Base-by-base conservation (phyloP, 2,329 filamentous ascomycete species). In the Hypocrella siamensis region DNA sequence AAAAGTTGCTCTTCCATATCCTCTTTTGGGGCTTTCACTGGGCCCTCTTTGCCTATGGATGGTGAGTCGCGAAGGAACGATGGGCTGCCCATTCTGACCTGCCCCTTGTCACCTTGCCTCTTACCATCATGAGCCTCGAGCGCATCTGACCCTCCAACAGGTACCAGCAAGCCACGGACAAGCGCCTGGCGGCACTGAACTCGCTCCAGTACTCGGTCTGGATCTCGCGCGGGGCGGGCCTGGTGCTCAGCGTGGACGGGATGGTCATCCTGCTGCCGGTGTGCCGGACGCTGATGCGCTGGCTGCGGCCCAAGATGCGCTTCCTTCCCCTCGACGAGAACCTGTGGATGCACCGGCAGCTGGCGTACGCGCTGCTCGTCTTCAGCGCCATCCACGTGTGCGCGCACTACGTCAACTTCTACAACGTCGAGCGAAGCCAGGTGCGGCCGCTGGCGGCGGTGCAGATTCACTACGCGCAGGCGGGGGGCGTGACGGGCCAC, bases 321-420 rank as follows among this genome's bases (percentile, higher is more conserved):
- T 93, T 80, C 62, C 52, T 96, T 10, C 90, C 90, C 5, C 67
- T 98, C n/a, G 90, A 98, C 48, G 90, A 98, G 60, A 92, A 85
- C 37, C 70, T 86, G 42, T 98, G 85, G 85, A 92, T 98, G 56
- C 90, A 98, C 61, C 71, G 88, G 41, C 90, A 98, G 55, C 70
- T 93, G 27, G 88, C 90, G 14, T 98, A 98, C 51, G 66, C 84
- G 1, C 63, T 96, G 60, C 65, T 96, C 3, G 50, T 93, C 34
- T 98, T 86, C 55, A 81, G 78, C 18, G 67, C 75, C 31, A 55
- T 83, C 18, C 90, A 98, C 54, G 79, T 77, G 1, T 50, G 66
- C 11, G 74, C 74, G 31, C 90, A 98, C 57, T 98, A 98, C 47
- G 83, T 96, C 63, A 98, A 98, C 63, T 98, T 98, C 61, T 96